A percentile compares a stretch with the other conserved stretches of the same genome.
phyloP scores from a whole-genome alignment of 1,284 basidiomycete species.

The Leccinum solheimii region DNA sequence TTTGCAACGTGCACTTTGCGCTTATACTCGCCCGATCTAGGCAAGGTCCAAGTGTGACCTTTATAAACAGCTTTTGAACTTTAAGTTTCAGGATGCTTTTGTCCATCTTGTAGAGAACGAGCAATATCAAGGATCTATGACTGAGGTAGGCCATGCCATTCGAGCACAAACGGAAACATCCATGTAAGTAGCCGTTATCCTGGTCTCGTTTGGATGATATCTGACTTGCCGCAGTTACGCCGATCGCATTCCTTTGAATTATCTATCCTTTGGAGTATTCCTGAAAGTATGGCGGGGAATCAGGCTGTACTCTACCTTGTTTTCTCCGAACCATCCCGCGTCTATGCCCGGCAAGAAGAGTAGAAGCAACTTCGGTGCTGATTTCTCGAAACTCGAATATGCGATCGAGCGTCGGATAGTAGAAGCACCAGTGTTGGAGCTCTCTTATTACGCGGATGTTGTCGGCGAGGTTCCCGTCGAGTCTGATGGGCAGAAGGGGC shows the following conservation, averaged over 20 bases:
- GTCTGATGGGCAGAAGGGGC: slow-evolving; percentile 35
- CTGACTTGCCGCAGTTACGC: slow-evolving; percentile 28
- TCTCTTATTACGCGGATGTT: slow-evolving; percentile 83
- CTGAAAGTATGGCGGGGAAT: slow-evolving; percentile 39
- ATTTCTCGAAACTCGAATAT: slow-evolving; percentile 71
- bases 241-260: slow-evolving; percentile 30
- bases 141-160: slow-evolving; percentile 61
- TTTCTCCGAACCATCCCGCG: slow-evolving; percentile 14
- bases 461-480: slow-evolving; percentile 61
- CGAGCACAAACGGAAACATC: slow-evolving; percentile 55
- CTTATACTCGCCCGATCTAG: slow-evolving; percentile 38
- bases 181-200: slow-evolving; percentile 42
- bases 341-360: slow-evolving; percentile 35
- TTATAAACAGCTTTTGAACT: slow-evolving; percentile 75
- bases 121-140: slow-evolving; percentile 68
- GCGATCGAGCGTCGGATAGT: slow-evolving; percentile 82
- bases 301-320: slow-evolving; percentile 45
- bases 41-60: slow-evolving; percentile 77
- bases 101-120: slow-evolving; percentile 77
- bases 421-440: slow-evolving; percentile 72
- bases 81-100: slow-evolving; percentile 67
- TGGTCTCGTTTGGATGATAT: not conserved
- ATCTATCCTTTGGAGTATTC: slow-evolving; percentile 34
- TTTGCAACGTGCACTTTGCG: not conserved
- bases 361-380: slow-evolving; percentile 52